These are phyloP conservation scores for Vaccinium darrowii DNA, from an alignment of 148 eudicot species.

Conservation along the genomic window DNA sequence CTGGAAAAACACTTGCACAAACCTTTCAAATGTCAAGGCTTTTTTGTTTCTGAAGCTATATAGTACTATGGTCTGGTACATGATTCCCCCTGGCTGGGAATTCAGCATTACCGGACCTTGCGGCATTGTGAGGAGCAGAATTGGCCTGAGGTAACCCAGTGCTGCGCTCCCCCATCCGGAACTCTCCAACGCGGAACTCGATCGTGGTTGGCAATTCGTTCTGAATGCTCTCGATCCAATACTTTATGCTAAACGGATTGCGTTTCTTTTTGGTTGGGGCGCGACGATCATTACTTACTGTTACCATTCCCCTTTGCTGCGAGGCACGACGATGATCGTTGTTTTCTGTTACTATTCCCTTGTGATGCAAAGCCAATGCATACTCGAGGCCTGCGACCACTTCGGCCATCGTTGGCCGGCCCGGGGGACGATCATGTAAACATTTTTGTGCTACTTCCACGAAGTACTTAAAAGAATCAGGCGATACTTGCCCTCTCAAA, in stretches of 20 bases:
- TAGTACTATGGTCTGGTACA: neutral
- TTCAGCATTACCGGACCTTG: neutral
- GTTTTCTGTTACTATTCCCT: neutral
- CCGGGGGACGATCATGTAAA: conserved; percentile 12
- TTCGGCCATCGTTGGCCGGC: conserved; percentile 32
- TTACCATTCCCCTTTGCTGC: too few relatives aligned
- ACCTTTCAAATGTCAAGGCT: neutral
- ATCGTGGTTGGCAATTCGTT: neutral
- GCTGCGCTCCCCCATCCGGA: too few relatives aligned
- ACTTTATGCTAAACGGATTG: neutral
- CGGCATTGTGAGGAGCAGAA: neutral
- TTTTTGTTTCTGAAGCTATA: neutral
- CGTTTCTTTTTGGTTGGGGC: neutral
- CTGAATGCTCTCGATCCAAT: neutral
- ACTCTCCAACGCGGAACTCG: neutral
- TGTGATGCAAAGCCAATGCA: conserved; percentile 13
- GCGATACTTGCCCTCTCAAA: conserved; percentile 16
- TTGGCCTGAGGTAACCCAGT: neutral
- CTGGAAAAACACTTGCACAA: neutral
- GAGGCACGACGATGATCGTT: neutral
- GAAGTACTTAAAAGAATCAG: conserved; percentile 15
- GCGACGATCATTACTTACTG: too few relatives aligned
- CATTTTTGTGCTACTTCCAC: conserved; percentile 20
- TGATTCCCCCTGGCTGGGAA: neutral
- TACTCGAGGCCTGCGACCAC: conserved; percentile 20